Base-by-base conservation (phyloP, 805 yeast species). In the Alloascoidea africana region DNA sequence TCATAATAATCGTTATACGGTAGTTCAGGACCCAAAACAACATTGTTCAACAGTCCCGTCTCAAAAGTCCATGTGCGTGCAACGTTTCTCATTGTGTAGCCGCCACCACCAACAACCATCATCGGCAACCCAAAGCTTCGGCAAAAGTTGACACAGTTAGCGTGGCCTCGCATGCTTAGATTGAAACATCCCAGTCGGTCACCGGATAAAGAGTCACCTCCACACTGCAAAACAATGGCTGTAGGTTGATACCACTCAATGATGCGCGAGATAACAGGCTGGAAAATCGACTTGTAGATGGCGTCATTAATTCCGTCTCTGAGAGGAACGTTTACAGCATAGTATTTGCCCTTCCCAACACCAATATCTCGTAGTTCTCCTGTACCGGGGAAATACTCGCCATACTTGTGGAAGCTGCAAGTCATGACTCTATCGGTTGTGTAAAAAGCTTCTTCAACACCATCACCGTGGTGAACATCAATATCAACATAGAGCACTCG, bases 1-100 rank as follows among this genome's bases (percentile, higher is more conserved):
- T 89, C 97, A 60, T 84, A 89, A 62, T 89, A 89, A 56, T 89
- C 97, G 56, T 89, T 87, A 65, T 85, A 87, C 3, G 96, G 96
- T 45, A 76, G 60, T 48, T 79, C 86, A n/a, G 53, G 47, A 14
- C 58, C 48, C 55, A 65, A 43, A 53, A 46, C 41, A 38, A 55
- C 78, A 50, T 81, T 83, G 39, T 76, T 81, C 47, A 82, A 60
- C 17, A 83, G 64, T 30, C 87, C 76, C 1, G 97, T 89, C 58
- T 89, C 98, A 55, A 80, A 86, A 48, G 95, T 80, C 98, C 98
- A 89, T 19, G 93, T 68, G 47, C 97, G 66, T 32, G 93, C 79
- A 11, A 89, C 98, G 52, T 89, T 89, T 50, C 96, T 68, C 53
- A 94, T 94, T 2, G 98, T 91, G 58, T 89, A 89, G 14, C 98